Percentiles rank a stretch among this genome's conserved stretches.
Conservation (phyloP, 805 yeast genomes). For the Scheffersomyces stipitis region DNA sequence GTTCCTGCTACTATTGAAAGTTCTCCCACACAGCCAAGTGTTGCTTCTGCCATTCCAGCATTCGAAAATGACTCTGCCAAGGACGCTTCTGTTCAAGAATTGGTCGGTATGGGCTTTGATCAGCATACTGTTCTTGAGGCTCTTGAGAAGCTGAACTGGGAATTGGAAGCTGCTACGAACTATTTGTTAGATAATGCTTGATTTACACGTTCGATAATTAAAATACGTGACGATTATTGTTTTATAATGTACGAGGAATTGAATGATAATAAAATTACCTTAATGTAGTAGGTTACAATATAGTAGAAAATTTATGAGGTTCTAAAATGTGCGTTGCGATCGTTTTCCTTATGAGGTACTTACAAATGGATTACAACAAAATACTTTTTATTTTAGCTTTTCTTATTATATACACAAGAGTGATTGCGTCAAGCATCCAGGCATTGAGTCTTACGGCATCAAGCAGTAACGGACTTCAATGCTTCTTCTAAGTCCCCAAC, state of each 20-base stretch:
- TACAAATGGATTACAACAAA: not conserved
- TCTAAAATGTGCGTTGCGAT: too few species aligned
- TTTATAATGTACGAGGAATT: too few species aligned
- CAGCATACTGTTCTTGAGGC: slow-evolving; percentile 66
- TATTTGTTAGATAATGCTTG: slow-evolving; percentile 71
- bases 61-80: slow-evolving; percentile 27
- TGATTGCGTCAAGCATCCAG: not conserved
- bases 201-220: too few species aligned
- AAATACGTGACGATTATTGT: too few species aligned
- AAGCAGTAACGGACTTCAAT: slow-evolving; percentile 14
- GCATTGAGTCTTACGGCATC: slow-evolving; percentile 4
- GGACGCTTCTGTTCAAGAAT: slow-evolving; percentile 67
- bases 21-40: not conserved
- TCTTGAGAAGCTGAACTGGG: slow-evolving; percentile 66
- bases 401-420: not conserved
- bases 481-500: slow-evolving; percentile 34
- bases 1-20: slow-evolving; percentile 7
- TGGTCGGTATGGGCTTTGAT: slow-evolving; percentile 88
- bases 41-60: slow-evolving; percentile 1
- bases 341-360: not conserved
- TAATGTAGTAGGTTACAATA: too few species aligned
- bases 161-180: slow-evolving; percentile 85
- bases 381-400: not conserved
- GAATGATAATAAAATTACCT: too few species aligned
- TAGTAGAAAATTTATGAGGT: too few species aligned